Evolutionary conservation across 139 green algal genomes (phyloP).

Genomic region (Coelastrella sp.): DNA sequence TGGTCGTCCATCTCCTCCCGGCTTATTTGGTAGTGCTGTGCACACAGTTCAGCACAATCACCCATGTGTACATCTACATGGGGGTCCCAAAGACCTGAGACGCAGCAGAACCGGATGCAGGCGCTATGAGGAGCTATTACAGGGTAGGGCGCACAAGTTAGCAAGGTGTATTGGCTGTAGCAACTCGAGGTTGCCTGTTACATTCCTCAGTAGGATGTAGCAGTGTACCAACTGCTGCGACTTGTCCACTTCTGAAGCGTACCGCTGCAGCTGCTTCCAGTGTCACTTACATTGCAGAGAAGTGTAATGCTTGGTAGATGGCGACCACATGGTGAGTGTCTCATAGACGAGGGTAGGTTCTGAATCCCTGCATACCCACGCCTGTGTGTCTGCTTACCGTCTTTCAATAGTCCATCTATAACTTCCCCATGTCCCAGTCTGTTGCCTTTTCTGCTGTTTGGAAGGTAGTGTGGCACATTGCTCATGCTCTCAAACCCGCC

Average conservation of each 20-base stretch:
- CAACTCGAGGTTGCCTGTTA: too few relatives aligned
- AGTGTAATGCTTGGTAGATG: neutral
- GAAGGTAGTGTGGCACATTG: slow-evolving; percentile 90
- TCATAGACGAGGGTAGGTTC: too few relatives aligned
- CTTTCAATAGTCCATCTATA: slow-evolving; percentile 67
- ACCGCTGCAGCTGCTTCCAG: neutral
- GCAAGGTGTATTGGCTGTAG: too few relatives aligned
- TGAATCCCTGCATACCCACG: neutral
- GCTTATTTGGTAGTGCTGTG: slow-evolving; percentile 75
- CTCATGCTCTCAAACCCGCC: slow-evolving; percentile 96
- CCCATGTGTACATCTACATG: slow-evolving; percentile 91
- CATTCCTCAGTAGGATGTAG: neutral
- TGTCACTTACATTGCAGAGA: neutral
- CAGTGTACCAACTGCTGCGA: neutral
- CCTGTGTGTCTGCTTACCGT: slow-evolving; percentile 50
- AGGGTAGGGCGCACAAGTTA: too few relatives aligned
- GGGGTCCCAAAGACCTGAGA: slow-evolving; percentile 84
- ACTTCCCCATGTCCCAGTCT: slow-evolving; percentile 75
- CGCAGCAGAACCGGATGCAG: too few relatives aligned
- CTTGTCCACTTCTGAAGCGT: neutral
- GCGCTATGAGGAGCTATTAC: too few relatives aligned
- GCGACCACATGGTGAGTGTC: too few relatives aligned
- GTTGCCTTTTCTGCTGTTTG: slow-evolving; percentile 18
- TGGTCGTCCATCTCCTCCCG: slow-evolving; percentile 70
- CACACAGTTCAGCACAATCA: slow-evolving; percentile 81